These are phyloP conservation scores for Sphagnum contortum DNA, from an alignment of 225 moss, liverwort and hornwort species.

Conservation along the genomic window DNA sequence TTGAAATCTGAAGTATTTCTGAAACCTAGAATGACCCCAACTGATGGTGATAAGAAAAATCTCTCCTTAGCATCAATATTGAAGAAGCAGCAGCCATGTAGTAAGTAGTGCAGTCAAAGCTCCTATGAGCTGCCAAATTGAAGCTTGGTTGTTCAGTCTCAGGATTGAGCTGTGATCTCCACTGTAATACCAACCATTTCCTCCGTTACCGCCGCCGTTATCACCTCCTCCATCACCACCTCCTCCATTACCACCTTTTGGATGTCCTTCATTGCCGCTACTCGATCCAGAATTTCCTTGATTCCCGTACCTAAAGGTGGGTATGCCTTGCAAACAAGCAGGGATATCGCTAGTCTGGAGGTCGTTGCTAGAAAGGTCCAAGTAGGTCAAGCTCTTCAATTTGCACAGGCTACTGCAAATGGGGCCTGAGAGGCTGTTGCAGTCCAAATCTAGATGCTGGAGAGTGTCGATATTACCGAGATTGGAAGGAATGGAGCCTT, in stretches of 20 bases:
- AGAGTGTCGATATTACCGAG: conserved; percentile 29
- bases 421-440: conserved; percentile 29
- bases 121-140: too few species aligned
- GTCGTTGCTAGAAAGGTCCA: conserved; percentile 41
- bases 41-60: too few species aligned
- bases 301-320: conserved; percentile 39
- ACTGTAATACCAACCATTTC: background rate
- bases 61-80: too few species aligned
- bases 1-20: too few species aligned
- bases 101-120: too few species aligned
- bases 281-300: background rate
- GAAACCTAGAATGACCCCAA: too few species aligned
- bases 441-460: conserved; percentile 31
- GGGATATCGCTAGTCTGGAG: conserved; percentile 27
- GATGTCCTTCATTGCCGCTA: too few species aligned
- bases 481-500: conserved; percentile 25
- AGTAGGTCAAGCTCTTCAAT: conserved; percentile 29
- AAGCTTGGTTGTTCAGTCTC: too few species aligned
- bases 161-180: background rate
- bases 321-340: conserved; percentile 21
- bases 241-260: too few species aligned
- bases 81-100: too few species aligned
- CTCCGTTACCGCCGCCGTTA: background rate
- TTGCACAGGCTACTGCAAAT: conserved; percentile 30
- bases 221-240: background rate